Percentiles rank a stretch among this genome's conserved stretches.
Conservation (phyloP, 768 basidiomycete genomes). For the Mycena indigotica region DNA sequence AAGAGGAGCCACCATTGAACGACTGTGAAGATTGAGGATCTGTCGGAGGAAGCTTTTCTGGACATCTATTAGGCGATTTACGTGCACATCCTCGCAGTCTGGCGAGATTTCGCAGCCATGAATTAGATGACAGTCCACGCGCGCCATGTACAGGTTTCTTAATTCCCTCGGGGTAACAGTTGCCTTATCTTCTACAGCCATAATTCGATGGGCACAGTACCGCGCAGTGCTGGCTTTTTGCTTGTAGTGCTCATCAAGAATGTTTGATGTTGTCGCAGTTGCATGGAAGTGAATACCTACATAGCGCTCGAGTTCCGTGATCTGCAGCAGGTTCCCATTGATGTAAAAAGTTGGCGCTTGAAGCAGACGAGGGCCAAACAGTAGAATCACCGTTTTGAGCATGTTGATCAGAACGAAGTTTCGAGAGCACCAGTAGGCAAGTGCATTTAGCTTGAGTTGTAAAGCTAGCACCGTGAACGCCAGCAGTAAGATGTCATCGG, state of each 20-base stretch:
- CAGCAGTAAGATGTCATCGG: conserved; percentile 28
- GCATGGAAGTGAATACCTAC: conserved; percentile 23
- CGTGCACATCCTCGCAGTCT: conserved; percentile 12
- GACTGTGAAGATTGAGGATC: conserved; percentile 22
- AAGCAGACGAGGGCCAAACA: conserved; percentile 17
- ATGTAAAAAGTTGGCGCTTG: not conserved
- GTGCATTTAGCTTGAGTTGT: conserved; percentile 15
- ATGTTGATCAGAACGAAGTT: conserved; percentile 32
- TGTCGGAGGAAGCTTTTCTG: conserved; percentile 26
- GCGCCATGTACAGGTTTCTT: conserved; percentile 24
- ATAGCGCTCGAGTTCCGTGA: conserved; percentile 18
- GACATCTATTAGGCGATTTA: conserved; percentile 19
- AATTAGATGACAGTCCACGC: conserved; percentile 27
- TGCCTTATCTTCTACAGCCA: conserved; percentile 18
- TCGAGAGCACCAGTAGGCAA: conserved; percentile 24
- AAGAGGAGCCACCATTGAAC: conserved; percentile 19
- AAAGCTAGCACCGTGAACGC: conserved; percentile 15
- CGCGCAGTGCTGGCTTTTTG: conserved; percentile 21
- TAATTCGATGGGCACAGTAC: conserved; percentile 17
- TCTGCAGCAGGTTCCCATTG: not conserved
- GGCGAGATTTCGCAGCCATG: conserved; percentile 25
- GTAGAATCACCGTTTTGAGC: conserved; percentile 22
- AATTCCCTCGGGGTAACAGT: conserved; percentile 23
- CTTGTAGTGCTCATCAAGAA: conserved; percentile 20
- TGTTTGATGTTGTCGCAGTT: not conserved